Base-by-base conservation (phyloP, 2,329 filamentous ascomycete genomes). In the Trichocomaceae sp. region DNA sequence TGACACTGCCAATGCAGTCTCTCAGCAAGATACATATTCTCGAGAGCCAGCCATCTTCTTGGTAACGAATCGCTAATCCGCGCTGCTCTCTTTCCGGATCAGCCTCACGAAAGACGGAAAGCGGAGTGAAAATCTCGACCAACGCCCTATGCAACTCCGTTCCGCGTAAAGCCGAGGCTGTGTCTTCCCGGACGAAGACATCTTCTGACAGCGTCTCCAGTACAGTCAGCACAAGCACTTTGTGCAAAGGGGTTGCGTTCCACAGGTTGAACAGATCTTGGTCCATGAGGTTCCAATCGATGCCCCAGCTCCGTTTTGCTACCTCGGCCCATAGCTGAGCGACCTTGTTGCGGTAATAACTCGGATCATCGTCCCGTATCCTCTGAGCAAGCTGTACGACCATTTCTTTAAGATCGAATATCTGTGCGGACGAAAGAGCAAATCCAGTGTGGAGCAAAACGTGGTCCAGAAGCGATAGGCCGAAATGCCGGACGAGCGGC, bases 211-310 rank as follows among this genome's bases (percentile, higher is more conserved):
- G 79, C 17, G 87, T 91, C 74, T 97, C 93, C 50, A 99, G 79
- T 45, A 97, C 83, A 57, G 86, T 87, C 33, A 99, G 79, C 31
- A 96, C 91, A 54, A 97, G 82, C 67, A 93, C 87, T 71, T 95
- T 93, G 69, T 90, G 85, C 47, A 80, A 77, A 33, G 81, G 68
- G 52, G 75, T 76, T 13, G 71, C 76, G 23, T 77, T 75, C 93
- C 93, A 99, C 19, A 97, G 78, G 64, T 84, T 81, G 45, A 91
- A 82, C 54, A 99, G 79, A 66, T 88, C 79, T 59, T 84, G 75
- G 69, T 99, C 95, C 92, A 99, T 96, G 66, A 95, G 85, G 77
- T 87, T 84, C 93, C 95, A 99, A 58, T 93, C 87, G 31, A 83
- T 79, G n/a, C 81, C 89, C 93, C 93, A 99, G 67, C 84, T 88